phyloP scores from a whole-genome alignment of 768 basidiomycete genomes.

The Kwoniella sp. region DNA sequence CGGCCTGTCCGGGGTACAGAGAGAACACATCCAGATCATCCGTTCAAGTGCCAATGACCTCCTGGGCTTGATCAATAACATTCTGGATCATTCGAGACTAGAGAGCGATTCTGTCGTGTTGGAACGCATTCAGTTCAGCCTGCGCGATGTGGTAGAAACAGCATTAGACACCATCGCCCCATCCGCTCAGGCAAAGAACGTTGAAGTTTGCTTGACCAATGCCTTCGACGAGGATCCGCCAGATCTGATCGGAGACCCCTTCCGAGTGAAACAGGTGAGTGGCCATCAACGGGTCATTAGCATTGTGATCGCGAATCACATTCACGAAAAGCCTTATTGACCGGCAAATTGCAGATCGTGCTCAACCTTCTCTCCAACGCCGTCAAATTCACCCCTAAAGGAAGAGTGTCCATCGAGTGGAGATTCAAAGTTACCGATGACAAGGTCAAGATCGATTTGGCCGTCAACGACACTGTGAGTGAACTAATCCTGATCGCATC shows the following conservation, averaged over 20 bases:
- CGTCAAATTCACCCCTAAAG: conserved; percentile 46
- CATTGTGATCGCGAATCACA: too few relatives aligned
- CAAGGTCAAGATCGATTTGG: conserved; percentile 24
- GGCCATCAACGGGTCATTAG: too few relatives aligned
- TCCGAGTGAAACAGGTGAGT: conserved; percentile 42
- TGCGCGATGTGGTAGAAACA: conserved; percentile 44
- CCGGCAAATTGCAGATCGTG: conserved; percentile 19
- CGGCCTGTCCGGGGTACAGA: conserved; percentile 39
- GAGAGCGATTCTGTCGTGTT: conserved; percentile 39
- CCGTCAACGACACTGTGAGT: conserved; percentile 38
- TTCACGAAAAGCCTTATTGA: too few relatives aligned
- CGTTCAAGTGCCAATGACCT: conserved; percentile 40
- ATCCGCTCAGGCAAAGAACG: conserved; percentile 36
- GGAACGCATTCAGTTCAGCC: conserved; percentile 43
- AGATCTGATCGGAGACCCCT: conserved; percentile 41
- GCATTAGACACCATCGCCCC: conserved; percentile 43
- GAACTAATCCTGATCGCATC: not conserved
- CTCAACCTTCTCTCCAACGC: conserved; percentile 46
- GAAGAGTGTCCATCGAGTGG: conserved; percentile 41
- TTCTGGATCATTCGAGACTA: conserved; percentile 42
- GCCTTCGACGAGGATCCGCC: conserved; percentile 41
- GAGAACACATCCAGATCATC: conserved; percentile 45
- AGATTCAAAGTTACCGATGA: conserved; percentile 13
- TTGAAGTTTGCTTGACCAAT: conserved; percentile 44
- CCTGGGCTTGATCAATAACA: conserved; percentile 45